Evolutionary conservation across 331 rosid species (phyloP).

Genomic region (Ulmus americana): DNA sequence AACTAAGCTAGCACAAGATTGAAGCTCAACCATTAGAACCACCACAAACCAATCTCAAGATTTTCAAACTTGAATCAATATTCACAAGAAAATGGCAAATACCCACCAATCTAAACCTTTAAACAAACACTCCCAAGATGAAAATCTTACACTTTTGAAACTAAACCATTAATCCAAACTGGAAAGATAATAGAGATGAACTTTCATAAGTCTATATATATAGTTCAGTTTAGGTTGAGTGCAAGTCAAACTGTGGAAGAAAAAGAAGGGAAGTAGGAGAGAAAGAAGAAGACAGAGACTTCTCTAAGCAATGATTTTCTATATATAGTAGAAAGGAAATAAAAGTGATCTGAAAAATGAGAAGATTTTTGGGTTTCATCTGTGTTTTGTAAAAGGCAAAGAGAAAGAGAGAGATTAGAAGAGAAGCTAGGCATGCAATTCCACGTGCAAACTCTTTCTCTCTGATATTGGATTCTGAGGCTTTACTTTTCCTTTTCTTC

Average conservation of each 20-base stretch:
- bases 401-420: not conserved
- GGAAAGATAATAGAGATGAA: not conserved
- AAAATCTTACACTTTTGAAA: constrained; percentile 1
- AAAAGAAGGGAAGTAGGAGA: constrained; percentile 15
- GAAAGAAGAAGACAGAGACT: constrained; percentile 13
- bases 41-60: not conserved
- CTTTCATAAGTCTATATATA: not conserved
- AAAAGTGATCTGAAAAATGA: constrained; percentile 22
- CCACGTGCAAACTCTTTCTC: constrained; percentile 51
- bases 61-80: constrained; percentile 3
- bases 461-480: constrained; percentile 18
- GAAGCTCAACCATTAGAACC: constrained; percentile 52
- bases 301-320: constrained; percentile 11
- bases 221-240: constrained; percentile 3
- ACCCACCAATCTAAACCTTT: constrained; percentile 12
- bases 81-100: not conserved
- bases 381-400: constrained; percentile 13
- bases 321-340: not conserved
- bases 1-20: constrained; percentile 50
- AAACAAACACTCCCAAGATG: constrained; percentile 10
- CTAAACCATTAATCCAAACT: constrained; percentile 12
- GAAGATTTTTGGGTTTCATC: constrained; percentile 18
- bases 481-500: constrained; percentile 7
- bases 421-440: constrained; percentile 32
- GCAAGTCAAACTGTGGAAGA: constrained; percentile 16